Percentiles rank a stretch among this genome's conserved stretches.
These are phyloP conservation scores for Monotropa hypopitys DNA, from an alignment of 179 eudicot species.

Conservation along the genomic window DNA sequence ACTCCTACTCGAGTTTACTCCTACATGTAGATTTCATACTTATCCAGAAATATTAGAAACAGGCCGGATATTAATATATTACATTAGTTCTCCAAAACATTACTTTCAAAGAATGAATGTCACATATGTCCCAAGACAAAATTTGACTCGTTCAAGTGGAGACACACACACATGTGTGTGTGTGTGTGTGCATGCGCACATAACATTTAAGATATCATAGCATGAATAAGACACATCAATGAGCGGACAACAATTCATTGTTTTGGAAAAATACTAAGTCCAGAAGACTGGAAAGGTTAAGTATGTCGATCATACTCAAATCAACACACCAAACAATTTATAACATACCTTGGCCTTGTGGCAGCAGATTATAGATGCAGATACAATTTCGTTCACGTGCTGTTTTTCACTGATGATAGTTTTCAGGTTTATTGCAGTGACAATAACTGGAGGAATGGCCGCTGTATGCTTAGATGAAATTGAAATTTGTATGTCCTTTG, in stretches of 20 bases:
- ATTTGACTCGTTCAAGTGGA: background rate
- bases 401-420: constrained; percentile 66
- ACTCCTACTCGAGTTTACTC: no score
- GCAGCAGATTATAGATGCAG: constrained; percentile 81
- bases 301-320: background rate
- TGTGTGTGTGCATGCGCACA: background rate
- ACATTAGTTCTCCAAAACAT: background rate
- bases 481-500: constrained; percentile 59
- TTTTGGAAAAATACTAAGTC: background rate
- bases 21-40: no score
- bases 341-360: constrained; percentile 63
- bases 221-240: background rate
- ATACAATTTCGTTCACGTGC: constrained; percentile 68
- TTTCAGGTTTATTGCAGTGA: constrained; percentile 78
- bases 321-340: background rate
- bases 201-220: background rate
- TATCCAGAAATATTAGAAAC: no score
- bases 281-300: background rate
- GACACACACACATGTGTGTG: background rate
- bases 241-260: background rate
- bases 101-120: background rate
- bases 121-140: background rate
- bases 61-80: no score
- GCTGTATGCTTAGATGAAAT: constrained; percentile 37
- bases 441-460: constrained; percentile 81